Evolutionary conservation across 1,139 yeast species (phyloP), one percentile per base, ranked within the genome.

Genomic region (Sugiyamaella castrensis): DNA sequence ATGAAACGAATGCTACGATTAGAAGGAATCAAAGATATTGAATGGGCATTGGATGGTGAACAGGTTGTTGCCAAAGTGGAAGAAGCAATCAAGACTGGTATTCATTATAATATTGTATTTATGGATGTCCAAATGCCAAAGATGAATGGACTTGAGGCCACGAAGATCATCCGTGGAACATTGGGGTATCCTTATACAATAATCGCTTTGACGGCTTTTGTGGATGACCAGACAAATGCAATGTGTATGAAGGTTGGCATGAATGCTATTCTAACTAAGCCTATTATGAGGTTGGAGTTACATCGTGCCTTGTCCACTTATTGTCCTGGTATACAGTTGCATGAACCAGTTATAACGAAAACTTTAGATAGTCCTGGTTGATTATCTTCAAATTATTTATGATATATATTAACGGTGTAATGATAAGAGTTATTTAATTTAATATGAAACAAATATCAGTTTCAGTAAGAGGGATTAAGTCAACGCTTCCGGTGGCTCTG

Each of bases 91-190:
- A 74, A 69, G 13, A 60, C 62, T 12, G 66, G 70, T 2, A 50
- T 58, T 6, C 62, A 58, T 39, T 88, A 75, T 65, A 92, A 87
- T 60, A 69, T 92, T 47, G 80, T 92, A 7, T 86, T 92, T 62
- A 91, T 92, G 98, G 98, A 92, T 69, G 88, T 92, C 46, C 96
- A 89, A 67, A 92, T 92, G 98, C 98, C 98, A 2, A 82, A 79
- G 58, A 76, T 87, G 57, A 95, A 89, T 65, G 98, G 98, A 1
- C 69, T 91, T 39, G 73, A 81, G 30, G 95, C 98, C 1, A 87
- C 97, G 0, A 78, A 74, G 58, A 73, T 77, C 64, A 86, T 92
- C 38, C 74, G 96, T 44, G 71, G 76, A 29, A 81, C 83, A 44
- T 69, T 87, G 49, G 76, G 79, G 3, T 89, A 79, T 64, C 70